Percentiles rank a stretch among this genome's conserved stretches.
Conservation (phyloP, 2,329 filamentous ascomycete genomes). For the Alternaria triticimaculans region DNA sequence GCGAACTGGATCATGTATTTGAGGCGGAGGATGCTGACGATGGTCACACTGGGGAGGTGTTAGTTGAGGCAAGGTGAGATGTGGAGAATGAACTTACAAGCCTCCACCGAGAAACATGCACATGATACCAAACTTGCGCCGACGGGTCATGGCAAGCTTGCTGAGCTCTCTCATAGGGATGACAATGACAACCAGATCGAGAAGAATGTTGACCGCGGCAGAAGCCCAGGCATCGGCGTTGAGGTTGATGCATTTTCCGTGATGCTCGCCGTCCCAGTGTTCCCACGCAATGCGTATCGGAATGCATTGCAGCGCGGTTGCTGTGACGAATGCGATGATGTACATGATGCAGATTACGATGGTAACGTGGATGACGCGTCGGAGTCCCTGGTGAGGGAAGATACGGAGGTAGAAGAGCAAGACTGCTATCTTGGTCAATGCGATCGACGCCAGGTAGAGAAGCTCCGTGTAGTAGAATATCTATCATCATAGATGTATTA, state of each 20-base stretch:
- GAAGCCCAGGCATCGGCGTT: conserved; percentile 38
- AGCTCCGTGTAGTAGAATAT: conserved; percentile 33
- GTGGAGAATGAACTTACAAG: conserved; percentile 41
- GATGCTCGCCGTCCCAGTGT: conserved; percentile 35
- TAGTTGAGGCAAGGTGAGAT: background rate
- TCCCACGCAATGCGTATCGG: conserved; percentile 33
- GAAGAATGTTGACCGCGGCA: conserved; percentile 40
- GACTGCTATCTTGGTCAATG: conserved; percentile 39
- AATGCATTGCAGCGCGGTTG: conserved; percentile 26
- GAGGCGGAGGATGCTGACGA: conserved; percentile 54
- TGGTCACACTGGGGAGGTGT: conserved; percentile 46
- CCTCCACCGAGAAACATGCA: conserved; percentile 48
- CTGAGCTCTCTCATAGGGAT: conserved; percentile 42
- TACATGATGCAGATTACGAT: conserved; percentile 26
- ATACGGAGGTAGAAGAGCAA: conserved; percentile 41
- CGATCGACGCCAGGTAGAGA: conserved; percentile 27
- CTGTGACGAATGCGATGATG: conserved; percentile 26
- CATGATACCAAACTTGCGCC: conserved; percentile 45
- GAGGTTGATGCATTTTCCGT: conserved; percentile 31
- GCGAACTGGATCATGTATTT: conserved; percentile 54
- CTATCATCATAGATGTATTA: background rate
- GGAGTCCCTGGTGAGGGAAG: conserved; percentile 29
- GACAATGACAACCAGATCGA: conserved; percentile 38
- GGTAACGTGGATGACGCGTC: conserved; percentile 19
- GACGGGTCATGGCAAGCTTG: conserved; percentile 34